Evolutionary conservation across 495 filamentous ascomycete species (phyloP), one percentile per base, ranked within the genome.

Genomic region (Amniculicola lignicola): DNA sequence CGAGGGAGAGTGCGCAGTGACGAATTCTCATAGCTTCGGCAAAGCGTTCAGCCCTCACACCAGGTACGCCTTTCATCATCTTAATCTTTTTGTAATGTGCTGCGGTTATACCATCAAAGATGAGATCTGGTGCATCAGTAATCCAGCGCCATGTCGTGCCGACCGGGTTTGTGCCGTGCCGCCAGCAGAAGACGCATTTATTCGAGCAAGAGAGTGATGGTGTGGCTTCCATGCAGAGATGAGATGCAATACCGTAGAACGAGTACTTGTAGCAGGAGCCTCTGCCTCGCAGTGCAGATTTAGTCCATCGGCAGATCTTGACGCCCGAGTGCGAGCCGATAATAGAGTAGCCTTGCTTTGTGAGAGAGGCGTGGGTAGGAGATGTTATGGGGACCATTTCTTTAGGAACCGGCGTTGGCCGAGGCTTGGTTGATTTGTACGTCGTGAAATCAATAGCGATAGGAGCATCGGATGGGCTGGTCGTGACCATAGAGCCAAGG

Each of bases 181-280:
- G 85, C 92, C 92, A 97, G 78, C 92, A 97, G 74, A 97, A 97
- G 66, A 97, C 87, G 72, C 92, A 97, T 69, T 97, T 97, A 70
- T 97, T 97, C 62, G 86, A 90, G 78, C 92, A 97, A 14, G 89
- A 94, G 15, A 97, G 80, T 1, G 90, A 95, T 0, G 92, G 92
- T 0, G 92, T 97, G 3, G 90, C 88, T 72, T 97, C 92, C 92
- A 97, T 97, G 74, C 92, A 97, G 36, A 93, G 83, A 63, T 97
- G 92, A 1, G 91, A 96, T 51, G 83, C 80, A 66, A 97, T 97
- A 56, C 91, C 92, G 70, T 97, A 97, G 74, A 97, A 96, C 5
- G 87, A 90, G 69, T 78, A 95, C 69, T 97, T 97, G 78, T 97
- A 97, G 76, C 92, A 97, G 18, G 88, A 94, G 10, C 92, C 92